Percentiles rank a stretch among this genome's conserved stretches.
Evolutionary conservation across 352 stramenopile species (phyloP).

Genomic region (Peronosclerospora sorghi): DNA sequence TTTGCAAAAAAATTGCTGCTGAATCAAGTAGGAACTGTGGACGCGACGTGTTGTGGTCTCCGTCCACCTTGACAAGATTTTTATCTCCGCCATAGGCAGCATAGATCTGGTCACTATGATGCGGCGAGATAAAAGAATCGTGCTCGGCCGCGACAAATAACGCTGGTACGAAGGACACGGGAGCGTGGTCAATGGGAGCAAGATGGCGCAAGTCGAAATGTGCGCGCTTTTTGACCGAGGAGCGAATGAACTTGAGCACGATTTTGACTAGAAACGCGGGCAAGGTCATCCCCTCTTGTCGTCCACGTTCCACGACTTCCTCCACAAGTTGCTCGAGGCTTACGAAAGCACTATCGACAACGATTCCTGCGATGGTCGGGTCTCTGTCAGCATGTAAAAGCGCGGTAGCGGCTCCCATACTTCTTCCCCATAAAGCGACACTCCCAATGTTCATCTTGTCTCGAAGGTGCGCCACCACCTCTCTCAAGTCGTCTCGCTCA

Average conservation of each 20-base stretch:
- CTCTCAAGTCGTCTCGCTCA: constrained; percentile 83
- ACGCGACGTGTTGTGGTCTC: constrained; percentile 94
- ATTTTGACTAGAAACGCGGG: constrained; percentile 87
- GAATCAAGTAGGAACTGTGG: constrained; percentile 94
- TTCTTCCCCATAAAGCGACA: constrained; percentile 95
- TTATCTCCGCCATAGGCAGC: constrained; percentile 94
- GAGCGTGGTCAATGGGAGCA: constrained; percentile 78
- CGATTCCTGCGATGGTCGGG: constrained; percentile 93
- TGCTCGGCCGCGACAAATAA: constrained; percentile 92
- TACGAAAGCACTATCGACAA: constrained; percentile 96
- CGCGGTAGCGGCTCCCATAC: constrained; percentile 96
- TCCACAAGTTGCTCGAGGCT: constrained; percentile 92
- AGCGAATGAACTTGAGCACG: constrained; percentile 85
- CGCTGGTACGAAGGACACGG: constrained; percentile 92
- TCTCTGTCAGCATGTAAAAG: constrained; percentile 96
- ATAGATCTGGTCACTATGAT: constrained; percentile 79
- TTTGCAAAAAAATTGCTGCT: constrained; percentile 93
- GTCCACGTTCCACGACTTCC: constrained; percentile 95
- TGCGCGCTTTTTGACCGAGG: constrained; percentile 86
- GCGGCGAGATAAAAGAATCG: constrained; percentile 91
- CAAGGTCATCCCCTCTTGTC: constrained; percentile 88
- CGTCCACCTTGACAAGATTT: constrained; percentile 95
- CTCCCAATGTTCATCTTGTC: constrained; percentile 83
- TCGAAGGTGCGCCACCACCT: constrained; percentile 91
- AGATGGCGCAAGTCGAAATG: constrained; percentile 80